Evolutionary conservation across 371 early-diverging fungal species (phyloP).

Genomic region (Entomophthora muscae): DNA sequence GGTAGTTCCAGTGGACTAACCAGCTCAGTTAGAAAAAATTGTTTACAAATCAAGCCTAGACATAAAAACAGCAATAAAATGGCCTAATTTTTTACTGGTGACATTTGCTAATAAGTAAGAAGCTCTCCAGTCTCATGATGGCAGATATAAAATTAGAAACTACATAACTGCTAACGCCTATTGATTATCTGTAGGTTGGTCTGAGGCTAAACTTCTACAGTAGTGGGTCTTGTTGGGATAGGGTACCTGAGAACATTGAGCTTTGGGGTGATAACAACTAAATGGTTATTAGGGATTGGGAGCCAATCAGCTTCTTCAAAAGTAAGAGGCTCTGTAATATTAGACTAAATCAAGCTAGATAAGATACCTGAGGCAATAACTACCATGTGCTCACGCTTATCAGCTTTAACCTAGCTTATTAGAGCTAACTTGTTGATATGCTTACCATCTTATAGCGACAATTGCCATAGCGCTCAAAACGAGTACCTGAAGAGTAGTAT

Average conservation of each 20-base stretch:
- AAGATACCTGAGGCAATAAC: slow-evolving; percentile 53
- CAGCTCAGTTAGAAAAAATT: too few relatives aligned
- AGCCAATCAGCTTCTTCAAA: slow-evolving; percentile 73
- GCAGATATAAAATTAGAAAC: too few relatives aligned
- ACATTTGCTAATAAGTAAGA: too few relatives aligned
- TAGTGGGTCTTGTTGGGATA: slow-evolving; percentile 22
- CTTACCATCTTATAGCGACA: slow-evolving; percentile 53
- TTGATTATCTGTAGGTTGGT: too few relatives aligned
- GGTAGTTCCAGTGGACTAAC: too few relatives aligned
- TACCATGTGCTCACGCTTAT: slow-evolving; percentile 65
- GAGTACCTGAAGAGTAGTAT: slow-evolving; percentile 54
- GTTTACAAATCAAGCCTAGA: too few relatives aligned
- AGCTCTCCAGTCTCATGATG: too few relatives aligned
- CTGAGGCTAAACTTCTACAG: too few relatives aligned
- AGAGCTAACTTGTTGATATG: not conserved
- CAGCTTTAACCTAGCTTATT: slow-evolving; percentile 31
- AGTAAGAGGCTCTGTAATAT: slow-evolving; percentile 51
- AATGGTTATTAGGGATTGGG: slow-evolving; percentile 57
- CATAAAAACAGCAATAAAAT: too few relatives aligned
- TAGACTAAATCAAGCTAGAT: not conserved
- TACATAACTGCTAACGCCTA: too few relatives aligned
- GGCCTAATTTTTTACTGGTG: too few relatives aligned
- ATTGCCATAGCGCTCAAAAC: slow-evolving; percentile 34
- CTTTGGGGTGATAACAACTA: slow-evolving; percentile 54
- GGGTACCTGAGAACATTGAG: slow-evolving; percentile 59